Evolutionary conservation across 75 land plant genomes (phyloP).

Genomic region (Pinus albicaulis): DNA sequence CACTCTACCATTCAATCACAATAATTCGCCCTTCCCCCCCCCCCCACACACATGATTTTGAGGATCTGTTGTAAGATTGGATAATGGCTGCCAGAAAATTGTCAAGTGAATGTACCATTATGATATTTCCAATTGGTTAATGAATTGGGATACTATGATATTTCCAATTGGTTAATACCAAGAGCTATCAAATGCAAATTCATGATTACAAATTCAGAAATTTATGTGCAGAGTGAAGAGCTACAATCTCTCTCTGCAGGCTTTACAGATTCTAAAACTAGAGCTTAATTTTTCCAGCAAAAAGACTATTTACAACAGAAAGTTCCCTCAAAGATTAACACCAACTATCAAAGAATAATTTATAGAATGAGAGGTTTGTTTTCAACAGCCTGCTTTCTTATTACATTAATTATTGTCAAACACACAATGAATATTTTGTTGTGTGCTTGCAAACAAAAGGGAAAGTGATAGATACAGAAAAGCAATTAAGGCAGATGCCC

Average conservation of each 20-base stretch:
- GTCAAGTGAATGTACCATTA: conserved; percentile 3
- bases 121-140: not conserved
- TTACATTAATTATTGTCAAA: not conserved
- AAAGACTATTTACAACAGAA: not conserved
- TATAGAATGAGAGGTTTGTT: not conserved
- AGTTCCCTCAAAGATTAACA: not conserved
- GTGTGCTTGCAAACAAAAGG: not conserved
- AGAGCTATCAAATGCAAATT: too few relatives aligned
- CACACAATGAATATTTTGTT: not conserved
- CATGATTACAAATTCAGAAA: too few relatives aligned
- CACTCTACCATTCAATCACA: conserved; percentile 83
- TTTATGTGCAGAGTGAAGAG: too few relatives aligned
- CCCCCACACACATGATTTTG: conserved; percentile 45
- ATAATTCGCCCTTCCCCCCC: conserved; percentile 85
- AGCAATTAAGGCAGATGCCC: not conserved
- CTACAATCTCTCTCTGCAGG: too few relatives aligned
- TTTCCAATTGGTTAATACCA: too few relatives aligned
- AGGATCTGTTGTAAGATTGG: not conserved
- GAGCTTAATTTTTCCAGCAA: not conserved
- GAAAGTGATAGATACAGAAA: not conserved
- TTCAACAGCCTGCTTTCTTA: not conserved
- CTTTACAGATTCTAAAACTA: too few relatives aligned
- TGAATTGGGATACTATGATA: not conserved
- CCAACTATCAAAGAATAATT: not conserved
- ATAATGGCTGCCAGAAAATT: not conserved